Evolutionary conservation across 1,284 basidiomycete genomes (phyloP).

Genomic region (Fomitiporia mediterranea): DNA sequence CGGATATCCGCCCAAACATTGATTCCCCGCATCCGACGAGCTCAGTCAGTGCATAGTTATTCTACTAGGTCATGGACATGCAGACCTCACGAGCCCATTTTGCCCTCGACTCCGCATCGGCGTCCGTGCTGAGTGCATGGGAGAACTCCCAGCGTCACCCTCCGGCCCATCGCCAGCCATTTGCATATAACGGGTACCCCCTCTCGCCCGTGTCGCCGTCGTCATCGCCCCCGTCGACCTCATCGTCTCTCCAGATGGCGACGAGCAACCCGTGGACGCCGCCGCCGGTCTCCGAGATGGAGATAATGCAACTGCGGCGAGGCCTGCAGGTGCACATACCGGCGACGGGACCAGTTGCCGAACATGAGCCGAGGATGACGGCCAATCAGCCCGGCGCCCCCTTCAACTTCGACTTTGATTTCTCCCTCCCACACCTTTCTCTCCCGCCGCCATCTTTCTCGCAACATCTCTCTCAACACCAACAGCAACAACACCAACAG

Average conservation of each 20-base stretch:
- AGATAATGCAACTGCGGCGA: conserved; percentile 8
- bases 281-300: conserved; percentile 12
- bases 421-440: conserved; percentile 5
- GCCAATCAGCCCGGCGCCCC: background rate
- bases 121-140: conserved; percentile 6
- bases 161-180: background rate
- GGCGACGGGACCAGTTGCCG: background rate
- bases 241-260: background rate
- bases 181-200: background rate
- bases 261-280: background rate
- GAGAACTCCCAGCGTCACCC: conserved; percentile 7
- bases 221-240: background rate
- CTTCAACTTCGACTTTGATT: conserved; percentile 15
- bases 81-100: background rate
- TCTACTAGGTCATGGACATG: background rate
- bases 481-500: background rate
- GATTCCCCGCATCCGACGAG: background rate
- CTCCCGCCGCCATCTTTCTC: background rate
- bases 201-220: background rate
- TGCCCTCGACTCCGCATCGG: background rate
- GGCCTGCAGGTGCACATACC: too few species aligned
- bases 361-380: background rate
- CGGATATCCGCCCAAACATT: background rate
- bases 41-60: background rate
- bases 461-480: background rate